Base-by-base conservation (phyloP, 2,329 filamentous ascomycete genomes). In the Onygena corvina region DNA sequence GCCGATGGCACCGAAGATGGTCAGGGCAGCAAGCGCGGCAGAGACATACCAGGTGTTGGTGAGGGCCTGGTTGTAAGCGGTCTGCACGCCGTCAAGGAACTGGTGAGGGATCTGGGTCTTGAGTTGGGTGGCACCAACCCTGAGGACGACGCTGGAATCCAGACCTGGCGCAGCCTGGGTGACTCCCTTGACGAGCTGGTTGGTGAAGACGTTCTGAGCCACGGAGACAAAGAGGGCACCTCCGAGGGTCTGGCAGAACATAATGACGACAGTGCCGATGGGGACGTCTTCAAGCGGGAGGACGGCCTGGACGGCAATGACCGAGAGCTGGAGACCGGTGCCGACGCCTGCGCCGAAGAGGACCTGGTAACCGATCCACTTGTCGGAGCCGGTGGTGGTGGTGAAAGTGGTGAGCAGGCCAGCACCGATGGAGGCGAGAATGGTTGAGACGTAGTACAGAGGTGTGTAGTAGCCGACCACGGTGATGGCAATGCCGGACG, bases 1-100 rank as follows among this genome's bases (percentile, higher is more conserved):
- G 4, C 68, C 65, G 0, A 71, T 57, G 0, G 73, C 70, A 0
- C 77, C 80, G 5, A 81, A 31, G 11, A 83, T 68, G 3, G 71
- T 73, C 6, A 81, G 50, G 5, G 68, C 68, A 0, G 72, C 69
- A 58, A 80, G 66, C 1, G 75, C 73, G 5, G 81, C 66, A 1
- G 71, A 74, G 6, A 84, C 76, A 53, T 77, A 75, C 59, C 83
- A 86, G 0, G 74, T 74, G 51, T 73, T 65, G 1, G 72, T 71
- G 31, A 86, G 62, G 0, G 80, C 71, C 20, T 68, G 61, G 59
- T 84, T 85, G 65, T 86, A 86, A 0, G 80, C 81, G 0, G 67
- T 54, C 1, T 80, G 67, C 6, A 88, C 80, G 0, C 68, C 65
- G 1, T 62, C 58, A 3, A 81, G 61, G 51, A 71, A 75, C 52